Conservation (phyloP, 805 yeast genomes). For the Yamadazyma scolyti region DNA sequence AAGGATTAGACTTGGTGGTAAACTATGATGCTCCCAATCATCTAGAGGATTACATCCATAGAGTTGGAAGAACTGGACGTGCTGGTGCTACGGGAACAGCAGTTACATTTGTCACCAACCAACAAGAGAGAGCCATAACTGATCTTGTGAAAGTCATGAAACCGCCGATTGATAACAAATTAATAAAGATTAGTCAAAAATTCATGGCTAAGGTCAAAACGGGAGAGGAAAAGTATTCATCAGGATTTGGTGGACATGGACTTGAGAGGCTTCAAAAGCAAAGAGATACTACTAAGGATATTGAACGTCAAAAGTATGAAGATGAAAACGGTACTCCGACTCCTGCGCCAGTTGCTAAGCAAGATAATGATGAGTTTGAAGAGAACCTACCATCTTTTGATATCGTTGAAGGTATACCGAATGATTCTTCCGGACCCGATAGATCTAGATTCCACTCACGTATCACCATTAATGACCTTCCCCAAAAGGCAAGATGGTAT, state of each 20-base stretch:
- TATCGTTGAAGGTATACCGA: conserved; percentile 49
- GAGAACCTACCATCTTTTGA: conserved; percentile 40
- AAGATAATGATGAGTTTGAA: conserved; percentile 4
- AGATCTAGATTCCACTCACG: conserved; percentile 57
- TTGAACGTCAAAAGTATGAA: conserved; percentile 48
- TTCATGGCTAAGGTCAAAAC: conserved; percentile 59
- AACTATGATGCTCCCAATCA: conserved; percentile 76
- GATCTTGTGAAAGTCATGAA: conserved; percentile 67
- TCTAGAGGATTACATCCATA: conserved; percentile 92
- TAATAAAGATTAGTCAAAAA: conserved; percentile 46
- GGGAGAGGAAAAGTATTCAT: conserved; percentile 61
- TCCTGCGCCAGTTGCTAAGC: conserved; percentile 6
- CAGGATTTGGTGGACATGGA: conserved; percentile 87
- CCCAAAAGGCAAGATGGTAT: conserved; percentile 75
- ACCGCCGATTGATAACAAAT: conserved; percentile 47
- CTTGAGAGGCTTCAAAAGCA: conserved; percentile 39
- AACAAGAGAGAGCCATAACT: conserved; percentile 60
- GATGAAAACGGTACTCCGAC: conserved; percentile 11
- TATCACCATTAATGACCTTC: conserved; percentile 78
- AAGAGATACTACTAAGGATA: conserved; percentile 29
- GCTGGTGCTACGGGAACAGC: conserved; percentile 72
- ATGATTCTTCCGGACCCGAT: conserved; percentile 56
- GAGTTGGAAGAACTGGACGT: conserved; percentile 95
- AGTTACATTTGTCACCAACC: conserved; percentile 58
- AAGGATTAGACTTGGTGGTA: conserved; percentile 72